A percentile compares a stretch with the other conserved stretches of the same genome.
phyloP scores from a whole-genome alignment of 192 early-diverging fungal genomes.

The Gigaspora rosea region DNA sequence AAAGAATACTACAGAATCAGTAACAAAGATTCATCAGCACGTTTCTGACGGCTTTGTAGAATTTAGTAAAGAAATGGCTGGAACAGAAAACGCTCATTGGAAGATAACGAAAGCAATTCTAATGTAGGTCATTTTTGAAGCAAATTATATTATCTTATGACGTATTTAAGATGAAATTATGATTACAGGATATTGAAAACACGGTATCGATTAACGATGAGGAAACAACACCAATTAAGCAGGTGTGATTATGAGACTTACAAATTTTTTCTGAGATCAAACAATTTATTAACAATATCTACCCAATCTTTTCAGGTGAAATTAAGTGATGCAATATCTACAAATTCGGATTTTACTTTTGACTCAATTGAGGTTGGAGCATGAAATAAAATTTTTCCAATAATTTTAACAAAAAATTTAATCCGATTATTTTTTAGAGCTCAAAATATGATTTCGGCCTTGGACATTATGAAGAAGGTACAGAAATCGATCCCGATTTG shows the following conservation, averaged over 20 bases:
- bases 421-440: background rate
- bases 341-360: background rate
- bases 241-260: background rate
- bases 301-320: background rate
- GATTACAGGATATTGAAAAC: too few relatives aligned
- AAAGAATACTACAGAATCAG: too few relatives aligned
- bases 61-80: too few relatives aligned
- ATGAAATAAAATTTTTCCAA: background rate
- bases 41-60: too few relatives aligned
- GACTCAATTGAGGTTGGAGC: background rate
- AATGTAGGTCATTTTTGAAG: too few relatives aligned
- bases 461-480: constrained; percentile 14
- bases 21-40: too few relatives aligned
- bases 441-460: background rate
- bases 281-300: background rate
- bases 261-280: background rate
- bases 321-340: background rate
- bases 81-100: too few relatives aligned
- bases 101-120: too few relatives aligned
- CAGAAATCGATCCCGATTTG: background rate
- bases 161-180: too few relatives aligned
- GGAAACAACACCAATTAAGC: background rate
- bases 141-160: too few relatives aligned
- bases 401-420: background rate
- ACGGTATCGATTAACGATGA: background rate